phyloP scores from a whole-genome alignment of 202 grass and related monocot species.

The Schoenoplectus tabernaemontani region DNA sequence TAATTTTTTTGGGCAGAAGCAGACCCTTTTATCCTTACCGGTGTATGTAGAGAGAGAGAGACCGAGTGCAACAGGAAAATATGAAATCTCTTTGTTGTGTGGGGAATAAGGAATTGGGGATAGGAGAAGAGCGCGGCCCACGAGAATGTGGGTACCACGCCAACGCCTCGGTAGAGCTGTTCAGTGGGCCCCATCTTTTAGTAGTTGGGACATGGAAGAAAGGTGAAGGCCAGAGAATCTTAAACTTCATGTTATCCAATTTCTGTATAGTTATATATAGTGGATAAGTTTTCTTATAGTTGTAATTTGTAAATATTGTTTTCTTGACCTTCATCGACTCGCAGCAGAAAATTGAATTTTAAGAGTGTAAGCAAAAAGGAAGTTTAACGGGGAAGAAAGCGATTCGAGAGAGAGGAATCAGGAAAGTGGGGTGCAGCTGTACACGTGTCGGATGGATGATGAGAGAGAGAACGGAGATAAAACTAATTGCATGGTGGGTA shows the following conservation, averaged over 20 bases:
- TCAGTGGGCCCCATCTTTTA: background rate
- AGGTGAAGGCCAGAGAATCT: background rate
- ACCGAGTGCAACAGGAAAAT: too few relatives aligned
- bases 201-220: background rate
- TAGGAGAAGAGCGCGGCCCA: too few relatives aligned
- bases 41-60: too few relatives aligned
- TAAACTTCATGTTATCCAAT: background rate
- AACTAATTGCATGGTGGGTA: background rate
- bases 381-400: too few relatives aligned
- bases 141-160: constrained; percentile 17
- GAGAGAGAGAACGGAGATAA: background rate
- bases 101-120: too few relatives aligned
- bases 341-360: background rate
- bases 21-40: too few relatives aligned
- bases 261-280: background rate
- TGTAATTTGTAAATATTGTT: background rate
- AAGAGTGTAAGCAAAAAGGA: background rate
- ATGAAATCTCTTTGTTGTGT: too few relatives aligned
- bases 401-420: background rate
- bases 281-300: background rate
- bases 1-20: too few relatives aligned
- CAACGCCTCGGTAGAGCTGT: constrained; percentile 1
- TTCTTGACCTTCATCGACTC: background rate
- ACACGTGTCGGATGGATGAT: background rate
- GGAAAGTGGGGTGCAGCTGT: background rate